Percentiles rank a stretch among this genome's conserved stretches.
Conservation (phyloP, 768 basidiomycete genomes). For the Coprinopsis strossmayeri region DNA sequence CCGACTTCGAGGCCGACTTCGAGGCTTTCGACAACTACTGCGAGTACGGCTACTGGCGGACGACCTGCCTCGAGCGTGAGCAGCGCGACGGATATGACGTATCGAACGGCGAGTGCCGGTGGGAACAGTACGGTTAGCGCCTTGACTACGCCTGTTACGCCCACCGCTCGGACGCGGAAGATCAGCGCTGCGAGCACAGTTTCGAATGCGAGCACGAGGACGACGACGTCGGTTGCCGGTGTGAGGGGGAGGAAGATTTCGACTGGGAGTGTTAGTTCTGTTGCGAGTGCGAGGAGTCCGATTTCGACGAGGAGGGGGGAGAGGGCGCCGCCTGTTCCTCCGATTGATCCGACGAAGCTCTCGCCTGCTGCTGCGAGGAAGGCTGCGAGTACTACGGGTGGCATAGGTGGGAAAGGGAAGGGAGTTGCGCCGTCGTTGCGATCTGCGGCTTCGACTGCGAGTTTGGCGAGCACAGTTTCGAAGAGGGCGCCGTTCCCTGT, state of each 20-base stretch:
- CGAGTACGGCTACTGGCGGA: slow-evolving; percentile 9
- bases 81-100: slow-evolving; percentile 14
- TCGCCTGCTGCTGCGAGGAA: slow-evolving; percentile 2
- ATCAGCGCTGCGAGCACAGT: slow-evolving; percentile 12
- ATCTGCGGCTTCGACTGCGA: slow-evolving; percentile 18
- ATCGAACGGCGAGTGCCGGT: slow-evolving; percentile 1
- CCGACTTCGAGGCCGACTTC: slow-evolving; percentile 17
- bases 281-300: slow-evolving; percentile 19
- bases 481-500: slow-evolving; percentile 19
- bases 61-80: background rate
- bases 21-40: slow-evolving; percentile 14
- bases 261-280: slow-evolving; percentile 19
- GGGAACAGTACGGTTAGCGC: too few species aligned
- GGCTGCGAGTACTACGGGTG: background rate
- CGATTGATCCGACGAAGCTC: slow-evolving; percentile 10
- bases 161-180: slow-evolving; percentile 12
- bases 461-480: slow-evolving; percentile 14
- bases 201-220: slow-evolving; percentile 5
- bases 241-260: slow-evolving; percentile 20
- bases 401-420: slow-evolving; percentile 4
- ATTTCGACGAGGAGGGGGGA: slow-evolving; percentile 2
- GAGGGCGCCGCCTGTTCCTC: slow-evolving; percentile 11
- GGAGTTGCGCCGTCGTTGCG: background rate
- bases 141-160: background rate
- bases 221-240: slow-evolving; percentile 14